These are phyloP conservation scores for Ceratobasidium sp. DNA, from an alignment of 1,284 basidiomycete species.

Conservation along the genomic window DNA sequence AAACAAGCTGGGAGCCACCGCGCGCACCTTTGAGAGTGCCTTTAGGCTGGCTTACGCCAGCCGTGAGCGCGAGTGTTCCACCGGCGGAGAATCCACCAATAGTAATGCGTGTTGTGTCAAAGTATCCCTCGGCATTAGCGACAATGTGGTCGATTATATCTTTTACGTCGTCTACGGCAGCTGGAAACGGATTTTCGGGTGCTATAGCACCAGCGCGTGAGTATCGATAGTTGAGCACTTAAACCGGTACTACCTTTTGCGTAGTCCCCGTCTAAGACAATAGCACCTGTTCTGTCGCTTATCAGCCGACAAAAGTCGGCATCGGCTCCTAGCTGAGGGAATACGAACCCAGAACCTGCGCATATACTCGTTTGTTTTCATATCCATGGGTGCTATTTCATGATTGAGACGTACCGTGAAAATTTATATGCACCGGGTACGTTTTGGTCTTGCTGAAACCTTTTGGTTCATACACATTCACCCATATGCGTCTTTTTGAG, in stretches of 20 bases:
- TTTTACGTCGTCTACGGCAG: constrained; percentile 23
- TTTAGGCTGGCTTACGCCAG: neutral
- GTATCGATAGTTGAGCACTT: neutral
- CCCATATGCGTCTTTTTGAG: neutral
- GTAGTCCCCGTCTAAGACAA: constrained; percentile 33
- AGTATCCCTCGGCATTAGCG: constrained; percentile 22
- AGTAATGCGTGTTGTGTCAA: constrained; percentile 21
- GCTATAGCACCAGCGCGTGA: neutral
- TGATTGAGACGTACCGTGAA: constrained; percentile 21
- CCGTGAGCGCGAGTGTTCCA: constrained; percentile 6
- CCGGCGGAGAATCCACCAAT: constrained; percentile 32
- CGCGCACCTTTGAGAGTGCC: constrained; percentile 11
- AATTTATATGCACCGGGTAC: constrained; percentile 35
- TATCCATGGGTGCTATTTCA: neutral
- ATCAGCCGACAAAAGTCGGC: constrained; percentile 23
- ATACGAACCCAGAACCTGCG: constrained; percentile 22
- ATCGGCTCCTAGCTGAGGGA: constrained; percentile 15
- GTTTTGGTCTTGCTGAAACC: neutral
- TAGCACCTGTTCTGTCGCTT: neutral
- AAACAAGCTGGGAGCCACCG: neutral
- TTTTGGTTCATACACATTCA: constrained; percentile 10
- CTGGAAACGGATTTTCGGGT: constrained; percentile 34
- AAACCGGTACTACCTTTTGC: neutral
- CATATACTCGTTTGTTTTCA: neutral
- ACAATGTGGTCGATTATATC: constrained; percentile 10